Base-by-base conservation (phyloP, 2,329 filamentous ascomycete genomes). In the Penicillium hordei region DNA sequence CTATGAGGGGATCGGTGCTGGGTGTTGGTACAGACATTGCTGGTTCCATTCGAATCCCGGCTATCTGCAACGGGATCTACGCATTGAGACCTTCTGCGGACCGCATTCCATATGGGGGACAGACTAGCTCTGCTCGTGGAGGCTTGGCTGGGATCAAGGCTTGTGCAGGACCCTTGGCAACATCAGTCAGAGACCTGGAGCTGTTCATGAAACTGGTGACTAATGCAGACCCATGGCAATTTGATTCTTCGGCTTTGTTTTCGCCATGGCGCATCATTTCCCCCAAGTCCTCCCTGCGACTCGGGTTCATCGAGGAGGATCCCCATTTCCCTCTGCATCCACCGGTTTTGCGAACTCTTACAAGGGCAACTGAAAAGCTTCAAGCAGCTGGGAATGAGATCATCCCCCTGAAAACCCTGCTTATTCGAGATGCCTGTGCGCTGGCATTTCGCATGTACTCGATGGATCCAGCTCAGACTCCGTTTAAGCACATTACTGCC, bases 21-120 rank as follows among this genome's bases (percentile, higher is more conserved):
- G 86, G 86, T 1, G 75, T 87, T 3, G 84, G 83, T 0, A 88
- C 85, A 0, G 86, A 88, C 67, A 78, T 87, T 44, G 76, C 71
- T 7, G 77, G 77, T 2, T 76, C 74, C n/a, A 75, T 78, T 38
- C 68, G 76, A 8, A 73, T 79, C 23, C 76, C 77, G 0, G 78
- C 80, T 6, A 76, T 81, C 66, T 82, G 79, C 57, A 78, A 79
- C 57, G 80, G 81, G 0, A 55, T 79, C 0, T 80, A 78, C 58
- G 79, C 79, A 0, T 73, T 82, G 57, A 81, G 80, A 45, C 79
- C 80, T 1, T 75, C 72, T 7, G 68, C 67, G 5, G 70, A 73
- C 25, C 71, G 84, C 2, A 68, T 84, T 1, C 81, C 81, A 0
- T 83, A 79, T 57, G 79, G 79, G 3, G 79, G 80, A 0, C 82